phyloP scores from a whole-genome alignment of 2,329 filamentous ascomycete species.

The Esteya vermicola region DNA sequence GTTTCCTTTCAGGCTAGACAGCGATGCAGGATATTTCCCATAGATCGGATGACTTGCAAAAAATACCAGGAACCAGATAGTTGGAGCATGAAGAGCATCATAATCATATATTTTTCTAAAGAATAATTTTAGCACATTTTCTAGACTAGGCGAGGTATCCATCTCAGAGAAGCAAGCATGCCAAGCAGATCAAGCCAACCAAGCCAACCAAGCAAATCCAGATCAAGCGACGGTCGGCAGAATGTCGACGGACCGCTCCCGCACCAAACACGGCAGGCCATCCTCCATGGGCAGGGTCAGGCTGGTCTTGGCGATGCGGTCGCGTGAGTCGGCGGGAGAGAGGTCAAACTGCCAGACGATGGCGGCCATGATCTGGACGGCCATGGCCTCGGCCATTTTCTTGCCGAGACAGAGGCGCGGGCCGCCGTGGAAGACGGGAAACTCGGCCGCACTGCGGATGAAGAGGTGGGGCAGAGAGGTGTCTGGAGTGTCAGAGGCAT shows the following conservation, averaged over 20 bases:
- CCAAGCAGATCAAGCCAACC: no score
- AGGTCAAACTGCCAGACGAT: constrained; percentile 38
- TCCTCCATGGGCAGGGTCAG: constrained; percentile 50
- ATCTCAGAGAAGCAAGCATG: no score
- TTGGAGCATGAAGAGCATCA: no score
- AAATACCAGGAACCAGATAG: no score
- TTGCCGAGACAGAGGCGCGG: constrained; percentile 46
- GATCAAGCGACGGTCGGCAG: not conserved
- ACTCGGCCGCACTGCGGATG: constrained; percentile 36
- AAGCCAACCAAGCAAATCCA: not conserved
- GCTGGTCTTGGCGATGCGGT: constrained; percentile 43
- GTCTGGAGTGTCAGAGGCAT: no score
- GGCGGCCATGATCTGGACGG: constrained; percentile 38
- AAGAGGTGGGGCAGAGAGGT: constrained; percentile 18
- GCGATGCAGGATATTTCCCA: no score
- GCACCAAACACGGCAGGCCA: constrained; percentile 35
- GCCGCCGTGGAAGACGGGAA: constrained; percentile 51
- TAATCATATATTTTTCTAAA: no score
- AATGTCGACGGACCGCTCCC: no score
- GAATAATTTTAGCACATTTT: no score
- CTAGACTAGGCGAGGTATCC: no score
- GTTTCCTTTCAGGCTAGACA: no score
- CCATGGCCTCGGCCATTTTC: constrained; percentile 49
- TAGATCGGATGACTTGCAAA: no score
- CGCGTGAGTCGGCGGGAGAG: constrained; percentile 17